Evolutionary conservation across 2,329 filamentous ascomycete species (phyloP).

Genomic region (Neurospora crassa): DNA sequence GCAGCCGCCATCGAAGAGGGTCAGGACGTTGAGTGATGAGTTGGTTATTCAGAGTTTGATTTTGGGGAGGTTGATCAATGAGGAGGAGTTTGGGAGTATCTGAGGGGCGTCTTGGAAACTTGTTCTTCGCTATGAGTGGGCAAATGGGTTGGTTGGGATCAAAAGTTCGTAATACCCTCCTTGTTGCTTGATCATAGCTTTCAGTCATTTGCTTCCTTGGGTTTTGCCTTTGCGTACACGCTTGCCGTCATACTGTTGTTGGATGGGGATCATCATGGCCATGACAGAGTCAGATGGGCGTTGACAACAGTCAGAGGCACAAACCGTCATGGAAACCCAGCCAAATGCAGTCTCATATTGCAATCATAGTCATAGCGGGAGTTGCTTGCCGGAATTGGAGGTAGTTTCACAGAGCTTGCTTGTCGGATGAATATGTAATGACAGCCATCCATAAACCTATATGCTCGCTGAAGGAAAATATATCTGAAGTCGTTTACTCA

Average conservation of each 20-base stretch:
- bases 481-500: too few species aligned
- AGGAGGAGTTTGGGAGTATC: constrained; percentile 32
- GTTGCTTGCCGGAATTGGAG: not conserved
- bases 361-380: not conserved
- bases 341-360: not conserved
- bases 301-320: not conserved
- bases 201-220: not conserved
- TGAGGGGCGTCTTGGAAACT: not conserved
- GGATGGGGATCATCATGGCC: too few species aligned
- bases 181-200: not conserved
- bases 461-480: too few species aligned
- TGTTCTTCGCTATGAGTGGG: too few species aligned
- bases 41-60: constrained; percentile 90
- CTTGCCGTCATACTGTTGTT: too few species aligned
- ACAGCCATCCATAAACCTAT: too few species aligned
- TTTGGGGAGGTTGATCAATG: constrained; percentile 65
- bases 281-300: not conserved
- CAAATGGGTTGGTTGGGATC: not conserved
- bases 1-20: constrained; percentile 34
- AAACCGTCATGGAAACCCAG: too few species aligned
- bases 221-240: too few species aligned
- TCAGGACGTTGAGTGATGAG: constrained; percentile 71
- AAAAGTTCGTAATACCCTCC: not conserved
- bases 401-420: not conserved
- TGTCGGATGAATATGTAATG: not conserved